Evolutionary conservation across 2,329 filamentous ascomycete genomes (phyloP).

Genomic region (Paraphaeosphaeria minitans): DNA sequence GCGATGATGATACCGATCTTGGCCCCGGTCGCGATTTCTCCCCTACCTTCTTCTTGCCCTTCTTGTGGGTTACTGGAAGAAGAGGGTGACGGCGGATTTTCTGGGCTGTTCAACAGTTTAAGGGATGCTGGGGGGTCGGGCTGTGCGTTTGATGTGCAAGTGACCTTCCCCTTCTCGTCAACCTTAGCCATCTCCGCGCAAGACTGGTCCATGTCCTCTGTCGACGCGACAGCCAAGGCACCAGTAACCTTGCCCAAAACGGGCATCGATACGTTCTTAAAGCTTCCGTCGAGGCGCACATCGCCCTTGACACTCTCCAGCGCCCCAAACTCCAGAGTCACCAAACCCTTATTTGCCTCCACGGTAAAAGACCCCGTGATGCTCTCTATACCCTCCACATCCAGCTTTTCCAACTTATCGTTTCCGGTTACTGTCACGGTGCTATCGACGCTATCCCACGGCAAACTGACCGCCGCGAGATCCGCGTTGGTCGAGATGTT

Average conservation of each 20-base stretch:
- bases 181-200: slow-evolving; percentile 20
- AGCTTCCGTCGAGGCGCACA: slow-evolving; percentile 22
- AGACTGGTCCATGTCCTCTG: slow-evolving; percentile 18
- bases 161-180: slow-evolving; percentile 20
- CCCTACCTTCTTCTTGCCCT: neutral
- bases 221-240: slow-evolving; percentile 22
- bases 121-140: neutral
- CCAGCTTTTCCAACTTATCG: slow-evolving; percentile 12
- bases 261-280: slow-evolving; percentile 30
- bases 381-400: slow-evolving; percentile 15
- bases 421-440: slow-evolving; percentile 21
- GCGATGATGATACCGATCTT: slow-evolving; percentile 19
- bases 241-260: slow-evolving; percentile 20
- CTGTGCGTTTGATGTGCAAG: slow-evolving; percentile 18
- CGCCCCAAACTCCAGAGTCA: slow-evolving; percentile 16
- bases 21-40: slow-evolving; percentile 7
- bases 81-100: neutral
- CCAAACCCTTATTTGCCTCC: slow-evolving; percentile 13
- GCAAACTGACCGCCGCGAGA: slow-evolving; percentile 18
- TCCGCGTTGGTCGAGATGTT: slow-evolving; percentile 25
- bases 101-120: neutral
- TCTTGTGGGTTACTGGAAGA: neutral
- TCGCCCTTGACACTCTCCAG: slow-evolving; percentile 26
- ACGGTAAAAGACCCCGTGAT: slow-evolving; percentile 25
- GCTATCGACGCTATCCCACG: slow-evolving; percentile 23